Conservation (phyloP, 768 basidiomycete species). For the Tricholoma bakamatsutake region DNA sequence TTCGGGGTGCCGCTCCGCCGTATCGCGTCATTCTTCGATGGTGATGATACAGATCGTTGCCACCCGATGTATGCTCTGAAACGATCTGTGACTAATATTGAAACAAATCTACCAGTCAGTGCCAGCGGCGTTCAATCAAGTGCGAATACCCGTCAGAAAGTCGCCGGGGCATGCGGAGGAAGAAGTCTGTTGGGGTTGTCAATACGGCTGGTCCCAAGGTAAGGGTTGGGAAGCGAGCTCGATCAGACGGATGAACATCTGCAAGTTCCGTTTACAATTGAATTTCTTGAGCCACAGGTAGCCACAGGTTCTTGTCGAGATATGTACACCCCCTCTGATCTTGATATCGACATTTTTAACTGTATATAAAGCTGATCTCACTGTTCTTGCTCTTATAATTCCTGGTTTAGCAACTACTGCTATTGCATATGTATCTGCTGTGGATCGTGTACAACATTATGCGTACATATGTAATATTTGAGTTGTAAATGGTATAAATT, state of each 20-base stretch:
- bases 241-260: neutral
- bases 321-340: neutral
- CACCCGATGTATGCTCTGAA: neutral
- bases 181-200: conserved; percentile 24
- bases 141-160: conserved; percentile 72
- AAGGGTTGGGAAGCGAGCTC: conserved; percentile 13
- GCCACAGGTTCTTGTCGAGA: neutral
- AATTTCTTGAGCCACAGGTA: neutral
- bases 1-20: conserved; percentile 4
- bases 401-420: neutral
- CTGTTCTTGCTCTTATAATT: neutral
- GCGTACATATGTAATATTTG: neutral
- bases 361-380: conserved; percentile 1
- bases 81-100: conserved; percentile 1
- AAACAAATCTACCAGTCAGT: conserved; percentile 46
- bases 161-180: conserved; percentile 61
- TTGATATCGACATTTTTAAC: neutral
- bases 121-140: conserved; percentile 58
- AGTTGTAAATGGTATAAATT: neutral
- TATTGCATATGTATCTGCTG: neutral
- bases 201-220: conserved; percentile 19
- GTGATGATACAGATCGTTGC: neutral
- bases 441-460: neutral
- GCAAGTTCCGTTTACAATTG: neutral
- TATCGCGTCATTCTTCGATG: conserved; percentile 3